Base-by-base conservation (phyloP, 306 rosid species). In the Echinosophora koreensis region DNA sequence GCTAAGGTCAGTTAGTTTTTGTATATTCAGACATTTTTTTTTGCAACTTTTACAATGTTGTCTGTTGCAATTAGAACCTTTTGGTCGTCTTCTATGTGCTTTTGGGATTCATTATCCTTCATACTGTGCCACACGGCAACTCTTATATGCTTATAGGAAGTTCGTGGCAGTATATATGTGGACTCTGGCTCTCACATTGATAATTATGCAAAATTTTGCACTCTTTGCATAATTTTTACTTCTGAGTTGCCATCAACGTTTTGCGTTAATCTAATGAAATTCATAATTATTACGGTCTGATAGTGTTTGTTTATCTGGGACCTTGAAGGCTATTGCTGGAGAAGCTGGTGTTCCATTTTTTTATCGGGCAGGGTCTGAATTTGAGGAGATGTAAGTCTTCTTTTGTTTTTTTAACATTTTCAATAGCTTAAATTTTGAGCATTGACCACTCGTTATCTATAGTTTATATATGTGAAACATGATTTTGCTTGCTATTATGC, bases 261-360 rank as follows among this genome's bases (percentile, higher is more conserved):
- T 63, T 59, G 16, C 56, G 61, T 54, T 69, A 69, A 76, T 69
- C 61, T 57, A 64, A 80, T 76, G 15, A 68, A 72, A 47, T 61
- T 77, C 49, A 46, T 66, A 35, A 38, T 54, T 61, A 58, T 47
- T 65, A 66, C 72, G 73, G 64, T 77, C 84, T 77, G 73, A 77
- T 80, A 62, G 68, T 66, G 65, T 92, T 77, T 86, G 77, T 75
- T 66, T 84, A 75, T 85, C 73, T 90, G 85, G 83, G 70, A 80
- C 78, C 77, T 77, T 88, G 85, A 86, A 96, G 99, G 99, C 99
- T 79, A 96, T 96, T 83, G 99, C 99, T 85, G 99, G 99, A 68
- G 99, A 96, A 92, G 98, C 99, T 49, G 98, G 97, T 34, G 99
- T 96, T 68, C 99, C 99, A 4, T 96, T 96, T 86, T 92, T 96